Evolutionary conservation across 2,329 filamentous ascomycete genomes (phyloP), one percentile per base, ranked within the genome.

Genomic region (Knoxdaviesia capensis): DNA sequence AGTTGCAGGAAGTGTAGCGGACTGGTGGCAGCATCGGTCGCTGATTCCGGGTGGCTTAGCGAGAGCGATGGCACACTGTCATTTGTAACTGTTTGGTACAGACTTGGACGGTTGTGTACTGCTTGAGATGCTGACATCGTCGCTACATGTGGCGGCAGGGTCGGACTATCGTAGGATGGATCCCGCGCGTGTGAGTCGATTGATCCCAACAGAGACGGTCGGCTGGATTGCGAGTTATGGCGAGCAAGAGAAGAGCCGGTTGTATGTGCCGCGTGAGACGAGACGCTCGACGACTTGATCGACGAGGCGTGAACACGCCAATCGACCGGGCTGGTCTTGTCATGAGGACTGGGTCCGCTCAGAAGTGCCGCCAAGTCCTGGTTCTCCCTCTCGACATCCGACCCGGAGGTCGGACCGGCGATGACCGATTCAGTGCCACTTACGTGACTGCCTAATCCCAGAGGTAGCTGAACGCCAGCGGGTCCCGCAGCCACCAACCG

Each of bases 131-230:
- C 76, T 63, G 58, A 77, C 64, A 43, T 77, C 72, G 47, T 74
- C 20, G 57, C 54, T 29, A 66, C 55, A 36, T 66, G 61, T 5
- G 71, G 67, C 28, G 68, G 66, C 4, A 81, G 53, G 3, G 70
- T 72, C n/a, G 78, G 77, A 45, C 77, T 82, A 39, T 82, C 78
- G 10, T 55, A 56, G 6, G 52, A 58, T 6, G 50, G 54, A 37
- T 64, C 56, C 41, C 62, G 57, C 44, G 51, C 34, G 44, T 54
- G 50, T 47, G 53, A 51, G 41, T 66, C 60, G 5, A 60, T 57
- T 5, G 65, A 66, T 28, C 71, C 63, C 11, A 63, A 56, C 29
- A 59, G 59, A 3, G 69, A 73, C 38, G 63, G 61, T 34, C 64
- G 56, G 48, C 66, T 72, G 6, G 68, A 68, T 40, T 69, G 65